Evolutionary conservation across 306 rosid genomes (phyloP), one percentile per base, ranked within the genome.

Genomic region (Dryas octopetala): DNA sequence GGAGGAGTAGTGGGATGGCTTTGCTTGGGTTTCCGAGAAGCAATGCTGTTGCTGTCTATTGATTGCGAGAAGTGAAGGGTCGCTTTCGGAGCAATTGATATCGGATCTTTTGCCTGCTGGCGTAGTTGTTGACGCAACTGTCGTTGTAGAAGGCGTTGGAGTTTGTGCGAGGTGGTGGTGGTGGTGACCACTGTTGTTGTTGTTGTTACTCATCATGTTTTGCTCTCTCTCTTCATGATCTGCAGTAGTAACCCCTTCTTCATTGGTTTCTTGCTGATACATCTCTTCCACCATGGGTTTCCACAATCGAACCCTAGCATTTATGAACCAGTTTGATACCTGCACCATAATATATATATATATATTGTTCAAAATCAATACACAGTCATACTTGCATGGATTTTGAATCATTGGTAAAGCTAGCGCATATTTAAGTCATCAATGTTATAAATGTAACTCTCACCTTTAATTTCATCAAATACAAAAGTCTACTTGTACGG

Each of bases 241-340:
- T 68, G 60, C 69, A 5, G n/a, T 38, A 13, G 3, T 47, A 55
- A 5, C 70, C 19, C 76, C 70, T 71, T 87, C 89, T 60, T 93
- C 97, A 78, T 90, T 90, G 49, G 79, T 75, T 81, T 96, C 99
- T 85, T 92, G 96, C 76, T 96, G 98, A 82, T 96, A 96, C 99
- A 96, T 96, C 60, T 96, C 98, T 82, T 96, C 99, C 67, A 96
- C 99, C 99, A 96, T 96, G 79, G 99, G 99, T 89, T 96, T 96
- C 99, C 99, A 96, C 99, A 96, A 88, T 74, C 99, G 84, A 70
- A 96, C 99, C 88, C 99, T 92, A 23, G 99, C 99, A 89, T 96
- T 96, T 44, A 96, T 96, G 93, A 96, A 96, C 99, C 99, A 96
- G 76, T 96, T 96, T 80, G 99, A 96, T 43, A 96, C 99, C 99